These are phyloP conservation scores for Lactifluus piperatus DNA, from an alignment of 768 basidiomycete genomes.

Conservation along the genomic window DNA sequence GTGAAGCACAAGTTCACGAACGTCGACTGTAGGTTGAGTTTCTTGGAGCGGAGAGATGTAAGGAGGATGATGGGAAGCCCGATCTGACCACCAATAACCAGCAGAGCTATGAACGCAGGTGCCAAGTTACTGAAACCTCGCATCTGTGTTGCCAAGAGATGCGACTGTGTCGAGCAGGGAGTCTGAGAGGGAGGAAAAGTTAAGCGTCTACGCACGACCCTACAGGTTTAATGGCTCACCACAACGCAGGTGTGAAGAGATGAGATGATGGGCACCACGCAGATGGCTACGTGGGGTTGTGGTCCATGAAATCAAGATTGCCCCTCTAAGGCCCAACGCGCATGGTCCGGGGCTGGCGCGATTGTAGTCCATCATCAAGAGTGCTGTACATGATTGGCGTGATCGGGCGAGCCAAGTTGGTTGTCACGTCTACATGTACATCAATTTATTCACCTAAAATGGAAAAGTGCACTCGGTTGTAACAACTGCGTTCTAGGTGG, in stretches of 20 bases:
- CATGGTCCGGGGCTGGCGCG: no score
- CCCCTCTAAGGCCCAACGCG: not conserved
- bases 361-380: no score
- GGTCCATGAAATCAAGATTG: not conserved
- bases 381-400: no score
- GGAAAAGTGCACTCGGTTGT: no score
- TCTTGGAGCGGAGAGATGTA: slow-evolving; percentile 37
- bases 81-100: slow-evolving; percentile 44
- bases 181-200: not conserved
- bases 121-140: slow-evolving; percentile 23
- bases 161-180: not conserved
- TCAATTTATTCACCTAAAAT: no score
- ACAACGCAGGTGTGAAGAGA: not conserved
- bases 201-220: not conserved
- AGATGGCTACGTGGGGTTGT: not conserved
- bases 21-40: slow-evolving; percentile 38
- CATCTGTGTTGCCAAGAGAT: not conserved
- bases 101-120: slow-evolving; percentile 37
- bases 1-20: slow-evolving; percentile 51
- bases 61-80: slow-evolving; percentile 41
- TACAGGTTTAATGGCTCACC: not conserved
- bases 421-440: no score
- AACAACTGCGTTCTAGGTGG: no score
- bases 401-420: no score
- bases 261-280: not conserved